Evolutionary conservation across 768 basidiomycete genomes (phyloP).

Genomic region (Chalciporus piperatus): DNA sequence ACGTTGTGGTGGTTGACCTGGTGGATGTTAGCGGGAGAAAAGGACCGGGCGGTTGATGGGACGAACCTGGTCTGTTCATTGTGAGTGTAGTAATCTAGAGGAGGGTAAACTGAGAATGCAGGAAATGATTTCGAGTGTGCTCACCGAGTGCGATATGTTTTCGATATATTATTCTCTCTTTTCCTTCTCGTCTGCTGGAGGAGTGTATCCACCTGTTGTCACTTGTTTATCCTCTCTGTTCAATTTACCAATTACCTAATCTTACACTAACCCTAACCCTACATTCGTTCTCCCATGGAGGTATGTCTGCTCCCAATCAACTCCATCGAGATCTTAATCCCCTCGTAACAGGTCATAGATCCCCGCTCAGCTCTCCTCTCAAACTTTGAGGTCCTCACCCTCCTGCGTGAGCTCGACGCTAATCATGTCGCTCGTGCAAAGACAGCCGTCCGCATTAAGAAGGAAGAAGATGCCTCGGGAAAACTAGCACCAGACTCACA

Average conservation of each 20-base stretch:
- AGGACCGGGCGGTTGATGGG: conserved; percentile 6
- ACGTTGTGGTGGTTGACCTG: conserved; percentile 81
- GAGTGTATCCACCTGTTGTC: conserved; percentile 25
- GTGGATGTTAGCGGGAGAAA: conserved; percentile 21
- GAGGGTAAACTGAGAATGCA: not conserved
- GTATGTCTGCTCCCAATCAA: not conserved
- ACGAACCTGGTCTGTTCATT: conserved; percentile 65
- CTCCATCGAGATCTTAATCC: not conserved
- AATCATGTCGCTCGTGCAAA: conserved; percentile 71
- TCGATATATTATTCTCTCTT: conserved; percentile 7
- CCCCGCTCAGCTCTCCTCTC: conserved; percentile 78
- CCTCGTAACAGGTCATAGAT: conserved; percentile 33
- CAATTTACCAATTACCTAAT: conserved; percentile 15
- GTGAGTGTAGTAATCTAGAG: not conserved
- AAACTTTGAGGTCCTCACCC: conserved; percentile 80
- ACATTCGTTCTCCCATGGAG: not conserved
- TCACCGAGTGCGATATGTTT: conserved; percentile 8
- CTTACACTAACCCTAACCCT: conserved; percentile 24
- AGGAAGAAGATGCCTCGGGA: conserved; percentile 62
- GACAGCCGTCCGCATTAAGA: conserved; percentile 69
- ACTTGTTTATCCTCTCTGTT: conserved; percentile 19
- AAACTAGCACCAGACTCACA: conserved; percentile 31
- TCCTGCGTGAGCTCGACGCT: conserved; percentile 72
- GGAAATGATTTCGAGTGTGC: not conserved
- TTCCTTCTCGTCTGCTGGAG: conserved; percentile 14